Evolutionary conservation across 2,329 filamentous ascomycete species (phyloP).

Genomic region (Didymella keratinophila): DNA sequence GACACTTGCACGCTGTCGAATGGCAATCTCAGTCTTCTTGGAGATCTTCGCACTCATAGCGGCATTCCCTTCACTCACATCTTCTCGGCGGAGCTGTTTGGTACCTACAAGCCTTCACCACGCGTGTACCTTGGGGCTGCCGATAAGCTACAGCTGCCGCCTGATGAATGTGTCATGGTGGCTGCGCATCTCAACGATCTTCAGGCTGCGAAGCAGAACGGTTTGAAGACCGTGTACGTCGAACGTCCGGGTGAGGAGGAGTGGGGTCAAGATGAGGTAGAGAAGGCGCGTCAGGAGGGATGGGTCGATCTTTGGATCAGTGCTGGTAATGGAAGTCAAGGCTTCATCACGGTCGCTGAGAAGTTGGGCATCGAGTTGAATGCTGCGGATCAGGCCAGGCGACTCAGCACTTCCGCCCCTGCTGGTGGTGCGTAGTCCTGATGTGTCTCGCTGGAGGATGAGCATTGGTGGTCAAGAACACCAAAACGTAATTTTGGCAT

Average conservation of each 20-base stretch:
- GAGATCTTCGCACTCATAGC: constrained; percentile 68
- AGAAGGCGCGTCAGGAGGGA: constrained; percentile 61
- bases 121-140: constrained; percentile 74
- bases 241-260: constrained; percentile 72
- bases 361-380: constrained; percentile 45
- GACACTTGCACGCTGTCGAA: constrained; percentile 75
- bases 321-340: constrained; percentile 53
- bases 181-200: constrained; percentile 78
- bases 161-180: constrained; percentile 75
- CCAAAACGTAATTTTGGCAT: not conserved
- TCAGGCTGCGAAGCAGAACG: constrained; percentile 68
- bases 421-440: constrained; percentile 5
- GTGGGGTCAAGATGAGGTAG: constrained; percentile 61
- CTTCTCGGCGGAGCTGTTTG: constrained; percentile 74
- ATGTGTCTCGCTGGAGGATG: too few relatives aligned
- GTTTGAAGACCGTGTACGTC: constrained; percentile 76
- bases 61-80: constrained; percentile 68
- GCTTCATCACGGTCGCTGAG: constrained; percentile 58
- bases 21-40: constrained; percentile 72
- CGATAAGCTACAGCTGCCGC: constrained; percentile 62
- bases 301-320: constrained; percentile 68
- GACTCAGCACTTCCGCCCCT: constrained; percentile 31
- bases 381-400: constrained; percentile 4
- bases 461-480: not conserved
- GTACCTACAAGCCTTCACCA: constrained; percentile 76